A percentile compares a stretch with the other conserved stretches of the same genome.
phyloP scores from a whole-genome alignment of 306 rosid species.

The Cicer pinnatifidum region DNA sequence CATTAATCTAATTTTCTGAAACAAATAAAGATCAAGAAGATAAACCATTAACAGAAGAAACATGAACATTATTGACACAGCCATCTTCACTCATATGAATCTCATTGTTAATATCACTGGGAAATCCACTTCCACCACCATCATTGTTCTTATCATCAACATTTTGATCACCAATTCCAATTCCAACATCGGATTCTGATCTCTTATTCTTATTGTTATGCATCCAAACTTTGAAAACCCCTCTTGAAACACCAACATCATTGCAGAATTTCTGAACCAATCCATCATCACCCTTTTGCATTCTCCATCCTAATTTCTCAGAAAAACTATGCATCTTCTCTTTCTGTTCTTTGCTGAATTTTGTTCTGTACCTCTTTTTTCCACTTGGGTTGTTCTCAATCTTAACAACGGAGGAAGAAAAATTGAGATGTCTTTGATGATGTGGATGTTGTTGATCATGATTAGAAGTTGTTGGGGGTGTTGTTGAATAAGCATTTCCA shows the following conservation, averaged over 20 bases:
- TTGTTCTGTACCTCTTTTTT: conserved; percentile 76
- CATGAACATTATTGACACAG: conserved; percentile 52
- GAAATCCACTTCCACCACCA: neutral
- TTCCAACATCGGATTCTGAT: conserved; percentile 44
- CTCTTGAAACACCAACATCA: conserved; percentile 68
- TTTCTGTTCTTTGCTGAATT: conserved; percentile 84
- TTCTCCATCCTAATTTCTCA: conserved; percentile 80
- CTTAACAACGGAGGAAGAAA: neutral
- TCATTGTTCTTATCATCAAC: conserved; percentile 26
- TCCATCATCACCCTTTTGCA: conserved; percentile 65
- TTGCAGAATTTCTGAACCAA: conserved; percentile 70
- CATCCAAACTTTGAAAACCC: conserved; percentile 92
- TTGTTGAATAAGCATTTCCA: conserved; percentile 47
- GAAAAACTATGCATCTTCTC: conserved; percentile 75
- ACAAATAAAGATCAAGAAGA: conserved; percentile 11
- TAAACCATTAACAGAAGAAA: conserved; percentile 54
- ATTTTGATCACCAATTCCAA: conserved; percentile 6
- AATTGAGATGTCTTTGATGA: conserved; percentile 39
- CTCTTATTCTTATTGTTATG: conserved; percentile 84
- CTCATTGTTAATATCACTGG: conserved; percentile 39
- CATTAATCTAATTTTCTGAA: conserved; percentile 16
- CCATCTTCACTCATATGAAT: conserved; percentile 45
- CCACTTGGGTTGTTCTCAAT: conserved; percentile 13
- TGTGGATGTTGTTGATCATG: conserved; percentile 42
- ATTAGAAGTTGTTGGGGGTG: conserved; percentile 39